These are phyloP conservation scores for Hysterium pulicare DNA, from an alignment of 2,329 filamentous ascomycete species.

Conservation along the genomic window DNA sequence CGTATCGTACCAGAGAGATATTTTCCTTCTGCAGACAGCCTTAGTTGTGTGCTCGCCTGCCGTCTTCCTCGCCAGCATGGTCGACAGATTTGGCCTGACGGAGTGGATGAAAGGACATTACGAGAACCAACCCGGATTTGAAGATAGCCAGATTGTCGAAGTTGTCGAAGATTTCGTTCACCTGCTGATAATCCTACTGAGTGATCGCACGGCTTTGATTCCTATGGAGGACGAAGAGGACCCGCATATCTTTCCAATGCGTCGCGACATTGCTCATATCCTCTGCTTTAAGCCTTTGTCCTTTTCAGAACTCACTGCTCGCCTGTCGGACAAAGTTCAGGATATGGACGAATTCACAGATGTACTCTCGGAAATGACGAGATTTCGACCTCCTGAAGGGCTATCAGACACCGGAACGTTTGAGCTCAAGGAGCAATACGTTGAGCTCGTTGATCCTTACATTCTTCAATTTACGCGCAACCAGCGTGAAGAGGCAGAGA, in stretches of 20 bases:
- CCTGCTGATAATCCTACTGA: constrained; percentile 83
- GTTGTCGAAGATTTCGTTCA: constrained; percentile 96
- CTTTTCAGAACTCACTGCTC: constrained; percentile 84
- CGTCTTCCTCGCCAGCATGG: constrained; percentile 79
- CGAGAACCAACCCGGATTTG: constrained; percentile 65
- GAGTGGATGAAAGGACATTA: constrained; percentile 85
- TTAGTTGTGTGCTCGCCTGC: constrained; percentile 81
- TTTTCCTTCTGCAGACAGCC: constrained; percentile 89
- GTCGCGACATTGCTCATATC: constrained; percentile 87
- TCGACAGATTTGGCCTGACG: constrained; percentile 86
- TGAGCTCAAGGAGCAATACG: constrained; percentile 79
- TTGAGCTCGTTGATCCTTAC: constrained; percentile 90
- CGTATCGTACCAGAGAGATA: constrained; percentile 89
- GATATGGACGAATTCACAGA: constrained; percentile 85
- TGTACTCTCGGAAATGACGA: constrained; percentile 82
- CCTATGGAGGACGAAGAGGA: constrained; percentile 63
- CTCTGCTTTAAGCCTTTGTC: constrained; percentile 95
- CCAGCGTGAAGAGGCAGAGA: constrained; percentile 91
- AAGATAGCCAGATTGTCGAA: constrained; percentile 84
- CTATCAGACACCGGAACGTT: constrained; percentile 91
- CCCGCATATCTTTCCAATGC: constrained; percentile 67
- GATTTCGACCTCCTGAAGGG: constrained; percentile 85
- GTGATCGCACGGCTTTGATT: constrained; percentile 78
- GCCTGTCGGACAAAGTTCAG: constrained; percentile 82
- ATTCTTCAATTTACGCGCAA: constrained; percentile 96